Conservation (phyloP, 768 basidiomycete species). For the Suillus brevipes region DNA sequence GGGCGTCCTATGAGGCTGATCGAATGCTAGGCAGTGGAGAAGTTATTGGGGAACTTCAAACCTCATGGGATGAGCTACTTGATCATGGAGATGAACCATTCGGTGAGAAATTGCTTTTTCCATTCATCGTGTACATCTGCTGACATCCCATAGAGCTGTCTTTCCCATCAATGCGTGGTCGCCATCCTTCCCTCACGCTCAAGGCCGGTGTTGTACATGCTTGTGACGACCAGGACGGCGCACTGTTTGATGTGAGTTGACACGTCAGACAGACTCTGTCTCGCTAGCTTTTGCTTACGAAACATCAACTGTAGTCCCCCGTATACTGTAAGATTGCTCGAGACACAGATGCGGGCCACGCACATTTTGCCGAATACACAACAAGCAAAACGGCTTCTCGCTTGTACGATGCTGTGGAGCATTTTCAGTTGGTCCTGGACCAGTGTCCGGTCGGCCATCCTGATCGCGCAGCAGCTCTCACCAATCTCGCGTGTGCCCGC, state of each 20-base stretch:
- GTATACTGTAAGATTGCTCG: background rate
- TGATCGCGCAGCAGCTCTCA: no score
- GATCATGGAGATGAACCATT: background rate
- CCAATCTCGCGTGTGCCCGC: background rate
- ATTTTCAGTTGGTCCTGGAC: background rate
- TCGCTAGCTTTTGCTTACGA: background rate
- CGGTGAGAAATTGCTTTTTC: background rate
- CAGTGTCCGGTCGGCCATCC: no score
- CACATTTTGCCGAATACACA: background rate
- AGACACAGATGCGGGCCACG: background rate
- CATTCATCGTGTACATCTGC: background rate
- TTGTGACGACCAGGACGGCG: background rate
- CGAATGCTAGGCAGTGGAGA: background rate
- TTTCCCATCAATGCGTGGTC: background rate
- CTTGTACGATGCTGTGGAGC: background rate
- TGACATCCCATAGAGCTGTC: background rate
- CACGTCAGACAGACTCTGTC: background rate
- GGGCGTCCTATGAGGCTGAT: background rate
- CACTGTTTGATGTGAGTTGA: background rate
- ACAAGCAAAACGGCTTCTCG: background rate
- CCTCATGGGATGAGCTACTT: background rate
- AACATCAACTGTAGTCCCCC: background rate
- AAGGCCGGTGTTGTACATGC: background rate
- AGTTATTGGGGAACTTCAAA: background rate
- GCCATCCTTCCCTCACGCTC: background rate